phyloP scores from a whole-genome alignment of 805 yeast species.

The Candida railenensis region DNA sequence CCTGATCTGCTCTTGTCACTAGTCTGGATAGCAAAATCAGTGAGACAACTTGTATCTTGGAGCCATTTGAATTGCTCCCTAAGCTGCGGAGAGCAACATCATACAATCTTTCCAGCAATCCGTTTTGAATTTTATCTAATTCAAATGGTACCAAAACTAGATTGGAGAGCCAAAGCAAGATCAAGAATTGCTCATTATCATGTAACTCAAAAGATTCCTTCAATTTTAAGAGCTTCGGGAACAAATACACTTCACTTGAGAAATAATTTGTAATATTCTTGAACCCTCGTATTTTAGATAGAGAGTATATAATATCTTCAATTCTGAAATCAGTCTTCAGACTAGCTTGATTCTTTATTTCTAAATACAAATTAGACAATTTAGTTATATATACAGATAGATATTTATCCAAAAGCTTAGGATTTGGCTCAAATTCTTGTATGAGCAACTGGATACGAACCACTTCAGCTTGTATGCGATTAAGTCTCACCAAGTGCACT shows the following conservation, averaged over 20 bases:
- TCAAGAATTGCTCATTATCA: constrained; percentile 31
- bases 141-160: constrained; percentile 75
- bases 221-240: constrained; percentile 33
- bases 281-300: constrained; percentile 65
- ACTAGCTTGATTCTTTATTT: constrained; percentile 11
- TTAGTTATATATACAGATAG: constrained; percentile 32
- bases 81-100: constrained; percentile 30
- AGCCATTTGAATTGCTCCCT: constrained; percentile 37
- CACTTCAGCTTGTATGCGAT: background rate
- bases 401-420: constrained; percentile 47
- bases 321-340: constrained; percentile 8
- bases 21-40: constrained; percentile 53
- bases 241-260: constrained; percentile 54
- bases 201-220: constrained; percentile 10
- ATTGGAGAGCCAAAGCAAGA: constrained; percentile 71
- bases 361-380: constrained; percentile 13
- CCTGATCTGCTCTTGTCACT: constrained; percentile 47
- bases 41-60: constrained; percentile 58
- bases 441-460: constrained; percentile 21
- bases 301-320: constrained; percentile 49
- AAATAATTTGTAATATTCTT: constrained; percentile 61
- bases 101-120: constrained; percentile 35
- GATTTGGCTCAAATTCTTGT: constrained; percentile 54
- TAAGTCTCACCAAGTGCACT: background rate
- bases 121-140: constrained; percentile 36